phyloP scores from a whole-genome alignment of 2,329 filamentous ascomycete genomes.

The Hypoxylon rubiginosum region DNA sequence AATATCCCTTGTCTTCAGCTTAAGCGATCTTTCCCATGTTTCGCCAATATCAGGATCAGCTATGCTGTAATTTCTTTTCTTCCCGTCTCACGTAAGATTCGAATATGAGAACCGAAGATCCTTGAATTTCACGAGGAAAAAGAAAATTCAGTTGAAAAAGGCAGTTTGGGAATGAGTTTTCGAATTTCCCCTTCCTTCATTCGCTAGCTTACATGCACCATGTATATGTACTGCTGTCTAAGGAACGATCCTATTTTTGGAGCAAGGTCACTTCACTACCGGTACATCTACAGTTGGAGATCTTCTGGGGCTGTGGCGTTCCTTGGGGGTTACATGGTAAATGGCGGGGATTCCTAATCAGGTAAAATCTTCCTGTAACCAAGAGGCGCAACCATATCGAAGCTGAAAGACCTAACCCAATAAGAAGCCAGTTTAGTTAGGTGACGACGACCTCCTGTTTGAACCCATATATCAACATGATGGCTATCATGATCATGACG shows the following conservation, averaged over 20 bases:
- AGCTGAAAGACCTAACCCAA: slow-evolving; percentile 24
- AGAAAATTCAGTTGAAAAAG: neutral
- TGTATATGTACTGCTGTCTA: neutral
- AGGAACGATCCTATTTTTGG: neutral
- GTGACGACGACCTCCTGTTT: neutral
- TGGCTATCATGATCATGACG: neutral
- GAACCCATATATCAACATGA: neutral
- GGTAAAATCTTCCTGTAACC: slow-evolving; percentile 5
- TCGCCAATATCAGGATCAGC: neutral
- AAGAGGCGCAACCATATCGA: slow-evolving; percentile 1
- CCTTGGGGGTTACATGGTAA: neutral
- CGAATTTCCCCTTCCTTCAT: neutral
- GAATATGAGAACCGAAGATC: neutral
- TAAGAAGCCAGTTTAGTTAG: neutral
- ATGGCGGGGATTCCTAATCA: slow-evolving; percentile 3
- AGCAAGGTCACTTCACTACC: neutral
- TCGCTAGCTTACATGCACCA: neutral
- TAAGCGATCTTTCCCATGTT: neutral
- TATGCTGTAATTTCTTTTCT: neutral
- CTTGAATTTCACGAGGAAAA: neutral
- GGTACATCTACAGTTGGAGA: neutral
- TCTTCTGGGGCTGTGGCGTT: slow-evolving; percentile 5
- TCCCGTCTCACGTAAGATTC: slow-evolving; percentile 1
- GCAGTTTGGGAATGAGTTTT: neutral
- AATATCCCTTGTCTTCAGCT: slow-evolving; percentile 1